Evolutionary conservation across 148 eudicot genomes (phyloP), one percentile per base, ranked within the genome.

Genomic region (Fagopyrum esculentum): DNA sequence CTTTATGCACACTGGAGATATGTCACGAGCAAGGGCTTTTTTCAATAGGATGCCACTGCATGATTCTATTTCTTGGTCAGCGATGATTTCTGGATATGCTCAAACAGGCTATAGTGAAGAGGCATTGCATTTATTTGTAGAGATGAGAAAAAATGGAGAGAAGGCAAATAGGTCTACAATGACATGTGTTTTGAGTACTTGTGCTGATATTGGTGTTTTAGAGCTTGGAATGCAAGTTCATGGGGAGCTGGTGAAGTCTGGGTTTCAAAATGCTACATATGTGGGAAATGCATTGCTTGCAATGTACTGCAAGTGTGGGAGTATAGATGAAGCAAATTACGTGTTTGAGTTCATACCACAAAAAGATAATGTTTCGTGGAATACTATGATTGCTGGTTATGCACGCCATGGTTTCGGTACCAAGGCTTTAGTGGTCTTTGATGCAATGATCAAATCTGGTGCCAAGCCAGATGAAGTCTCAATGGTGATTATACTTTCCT

Each of bases 1-100:
- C 55, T 83, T 75, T 70, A 77, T 80, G 44, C 79, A 76, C 69
- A 69, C 75, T 74, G 80, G 80, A 57, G 59, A 78, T 29, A 70
- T 83, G 45, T 55, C 45, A 30, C 80, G 54, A 40, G 83, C 86
- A 51, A 78, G 83, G 75, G 54, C 46, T 3, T 73, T 83, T 30
- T 83, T 83, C 50, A 73, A 83, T 45, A 73, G 73, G 50, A 83
- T 83, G 83, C 81, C 83, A 3, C 76, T 40, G 8, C 84, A 81
- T 47, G 88, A 85, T 81, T 78, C 79, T 57, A 83, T 85, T 71
- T 85, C 88, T 22, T 85, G 88, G 88, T 80, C 88, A 50, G 86
- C 84, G 43, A 81, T 83, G 74, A 79, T 85, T 72, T 80, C 86
- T 7, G 88, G 82, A 46, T 83, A 81, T 81, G 82, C 88, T 52